Conservation (phyloP, 2,329 filamentous ascomycete genomes). For the Diaporthe australafricana region DNA sequence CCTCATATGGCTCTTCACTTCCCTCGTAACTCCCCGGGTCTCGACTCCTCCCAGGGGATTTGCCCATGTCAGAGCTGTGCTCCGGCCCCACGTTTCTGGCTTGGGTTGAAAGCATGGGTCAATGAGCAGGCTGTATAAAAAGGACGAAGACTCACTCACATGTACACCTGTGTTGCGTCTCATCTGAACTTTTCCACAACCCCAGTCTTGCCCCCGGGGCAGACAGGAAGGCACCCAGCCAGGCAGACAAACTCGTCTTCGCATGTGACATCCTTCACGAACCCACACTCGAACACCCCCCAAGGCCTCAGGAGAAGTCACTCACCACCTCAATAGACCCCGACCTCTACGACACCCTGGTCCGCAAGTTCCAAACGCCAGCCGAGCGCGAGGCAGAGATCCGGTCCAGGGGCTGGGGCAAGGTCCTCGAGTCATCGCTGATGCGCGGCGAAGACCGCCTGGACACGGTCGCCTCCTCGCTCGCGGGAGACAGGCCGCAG, state of each 20-base stretch:
- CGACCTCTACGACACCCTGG: slow-evolving; percentile 82
- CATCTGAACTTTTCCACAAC: neutral
- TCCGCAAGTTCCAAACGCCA: slow-evolving; percentile 80
- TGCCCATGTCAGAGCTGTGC: too few relatives aligned
- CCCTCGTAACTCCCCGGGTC: too few relatives aligned
- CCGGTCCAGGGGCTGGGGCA: slow-evolving; percentile 80
- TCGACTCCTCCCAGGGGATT: too few relatives aligned
- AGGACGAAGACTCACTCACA: neutral
- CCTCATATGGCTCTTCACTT: neutral
- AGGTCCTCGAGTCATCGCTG: slow-evolving; percentile 82
- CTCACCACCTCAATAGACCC: slow-evolving; percentile 65
- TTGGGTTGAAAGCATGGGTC: neutral
- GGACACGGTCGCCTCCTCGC: slow-evolving; percentile 58
- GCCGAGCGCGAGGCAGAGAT: slow-evolving; percentile 81
- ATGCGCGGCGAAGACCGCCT: slow-evolving; percentile 82
- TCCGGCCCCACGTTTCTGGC: too few relatives aligned
- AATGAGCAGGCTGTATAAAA: neutral
- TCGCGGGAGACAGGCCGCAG: slow-evolving; percentile 55
- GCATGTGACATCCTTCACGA: neutral
- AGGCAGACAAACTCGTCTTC: neutral
- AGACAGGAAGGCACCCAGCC: neutral
- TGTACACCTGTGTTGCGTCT: neutral
- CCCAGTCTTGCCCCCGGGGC: too few relatives aligned
- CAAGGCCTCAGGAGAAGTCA: too few relatives aligned
- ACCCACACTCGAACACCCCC: neutral